Evolutionary conservation across 208 protist species (phyloP).

Genomic region (Novymonas esmeraldas): DNA sequence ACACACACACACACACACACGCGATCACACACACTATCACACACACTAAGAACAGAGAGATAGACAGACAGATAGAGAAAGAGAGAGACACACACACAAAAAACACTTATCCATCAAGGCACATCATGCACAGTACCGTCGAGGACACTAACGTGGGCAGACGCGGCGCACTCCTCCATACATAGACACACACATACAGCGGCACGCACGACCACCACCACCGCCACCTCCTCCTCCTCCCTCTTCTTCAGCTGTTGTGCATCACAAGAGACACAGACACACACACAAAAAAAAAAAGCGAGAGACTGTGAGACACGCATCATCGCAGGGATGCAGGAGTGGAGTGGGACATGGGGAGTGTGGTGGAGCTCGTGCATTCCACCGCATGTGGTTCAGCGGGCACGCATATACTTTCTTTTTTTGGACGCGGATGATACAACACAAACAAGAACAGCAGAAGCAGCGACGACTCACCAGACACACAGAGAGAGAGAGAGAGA

Average conservation of each 20-base stretch:
- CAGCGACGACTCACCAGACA: too few species aligned
- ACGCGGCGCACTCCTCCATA: background rate
- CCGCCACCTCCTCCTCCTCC: background rate
- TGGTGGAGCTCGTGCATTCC: too few species aligned
- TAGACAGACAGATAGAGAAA: background rate
- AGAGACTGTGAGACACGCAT: too few species aligned
- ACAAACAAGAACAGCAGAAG: too few species aligned
- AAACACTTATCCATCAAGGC: too few species aligned
- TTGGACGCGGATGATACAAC: too few species aligned
- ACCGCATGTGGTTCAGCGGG: too few species aligned
- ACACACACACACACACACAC: background rate
- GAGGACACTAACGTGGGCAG: background rate
- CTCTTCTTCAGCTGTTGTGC: background rate
- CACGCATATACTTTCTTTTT: too few species aligned
- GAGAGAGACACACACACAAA: background rate
- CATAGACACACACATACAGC: slow-evolving; percentile 1
- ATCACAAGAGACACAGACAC: background rate
- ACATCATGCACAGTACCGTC: background rate
- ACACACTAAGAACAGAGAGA: too few species aligned
- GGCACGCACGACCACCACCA: background rate
- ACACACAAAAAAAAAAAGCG: background rate
- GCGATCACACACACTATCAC: background rate
- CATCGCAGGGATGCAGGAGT: too few species aligned
- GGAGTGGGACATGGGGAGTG: too few species aligned
- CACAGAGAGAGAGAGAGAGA: background rate